Evolutionary conservation across 768 basidiomycete genomes (phyloP).

Genomic region (Cyclocybe aegerita): DNA sequence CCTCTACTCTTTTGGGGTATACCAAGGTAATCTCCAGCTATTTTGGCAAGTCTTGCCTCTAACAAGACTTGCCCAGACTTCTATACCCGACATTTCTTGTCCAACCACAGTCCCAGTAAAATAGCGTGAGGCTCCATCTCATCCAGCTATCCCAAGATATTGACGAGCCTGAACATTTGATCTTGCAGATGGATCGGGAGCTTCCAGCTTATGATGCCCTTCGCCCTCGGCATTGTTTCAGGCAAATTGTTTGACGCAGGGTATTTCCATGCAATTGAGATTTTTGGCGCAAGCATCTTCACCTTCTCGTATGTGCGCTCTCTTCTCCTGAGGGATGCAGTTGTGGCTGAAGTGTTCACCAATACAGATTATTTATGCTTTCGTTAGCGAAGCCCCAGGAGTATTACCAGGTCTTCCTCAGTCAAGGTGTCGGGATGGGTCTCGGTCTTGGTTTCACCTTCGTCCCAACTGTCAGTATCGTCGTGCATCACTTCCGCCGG

Average conservation of each 20-base stretch:
- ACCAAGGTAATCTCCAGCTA: slow-evolving; percentile 25
- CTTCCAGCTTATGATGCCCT: slow-evolving; percentile 41
- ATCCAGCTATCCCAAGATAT: background rate
- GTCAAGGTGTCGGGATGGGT: slow-evolving; percentile 52
- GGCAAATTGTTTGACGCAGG: slow-evolving; percentile 45
- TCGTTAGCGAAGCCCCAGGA: slow-evolving; percentile 35
- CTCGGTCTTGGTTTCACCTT: slow-evolving; percentile 42
- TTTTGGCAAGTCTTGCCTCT: slow-evolving; percentile 21
- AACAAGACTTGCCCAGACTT: slow-evolving; percentile 32
- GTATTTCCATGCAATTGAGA: slow-evolving; percentile 32
- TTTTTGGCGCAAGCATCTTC: slow-evolving; percentile 19
- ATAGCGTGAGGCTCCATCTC: slow-evolving; percentile 31
- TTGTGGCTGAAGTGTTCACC: slow-evolving; percentile 17
- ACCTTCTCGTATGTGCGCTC: slow-evolving; percentile 19
- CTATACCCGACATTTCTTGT: slow-evolving; percentile 37
- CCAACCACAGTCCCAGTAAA: slow-evolving; percentile 32
- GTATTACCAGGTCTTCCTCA: slow-evolving; percentile 50
- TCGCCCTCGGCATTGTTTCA: slow-evolving; percentile 34
- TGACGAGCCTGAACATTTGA: slow-evolving; percentile 2
- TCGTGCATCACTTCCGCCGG: slow-evolving; percentile 40
- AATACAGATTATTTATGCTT: slow-evolving; percentile 34
- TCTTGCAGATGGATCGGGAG: slow-evolving; percentile 46
- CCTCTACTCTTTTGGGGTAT: slow-evolving; percentile 24
- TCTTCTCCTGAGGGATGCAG: background rate
- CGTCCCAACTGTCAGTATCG: slow-evolving; percentile 40